Base-by-base conservation (phyloP, 2,329 filamentous ascomycete genomes). In the Claviceps fusiformis region DNA sequence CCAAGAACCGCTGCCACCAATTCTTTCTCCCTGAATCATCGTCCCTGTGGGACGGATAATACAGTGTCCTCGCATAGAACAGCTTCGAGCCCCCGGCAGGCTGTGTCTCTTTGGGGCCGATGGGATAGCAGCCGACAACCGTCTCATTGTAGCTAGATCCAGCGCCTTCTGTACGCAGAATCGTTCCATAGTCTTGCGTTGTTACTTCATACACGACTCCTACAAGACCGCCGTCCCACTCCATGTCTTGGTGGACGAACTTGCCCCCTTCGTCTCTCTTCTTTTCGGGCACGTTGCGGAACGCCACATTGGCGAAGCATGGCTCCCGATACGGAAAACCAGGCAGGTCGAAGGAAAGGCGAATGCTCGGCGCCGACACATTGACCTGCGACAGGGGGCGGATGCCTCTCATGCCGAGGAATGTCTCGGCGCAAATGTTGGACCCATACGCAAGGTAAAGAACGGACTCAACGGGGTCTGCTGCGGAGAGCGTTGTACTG, bases 201-300 rank as follows among this genome's bases (percentile, higher is more conserved):
- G 90, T 95, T 35, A 97, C 89, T 72, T 97, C 91, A 72, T 98
- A 98, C 4, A 97, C 93, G 17, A 95, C 89, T 29, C 93, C 93
- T 45, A 96, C 81, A 2, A 98, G 78, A 5, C 89, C 88, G 64
- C 90, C 91, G 59, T 82, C 74, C 90, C 89, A 95, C 37, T 62
- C 57, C 8, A 60, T 58, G 17, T 61, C 59, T 1, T 60, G 55
- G 24, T 58, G 54, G 6, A 50, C 54, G 2, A 31, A 52, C 39
- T 35, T 37, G 37, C 48, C 52, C n/a, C 33, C 44, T 17, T 43
- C 67, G 35, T 69, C 65, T 56, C 64, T 64, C 15, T 63, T 65
- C 56, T 67, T 62, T 57, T 71, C 72, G 17, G 73, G 75, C 45
- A 77, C 60, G 65, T 82, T 76, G 50, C 85, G 80, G 53, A 77